These are phyloP conservation scores for Neofusicoccum cordaticola DNA, from an alignment of 2,329 filamentous ascomycete species.

Conservation along the genomic window DNA sequence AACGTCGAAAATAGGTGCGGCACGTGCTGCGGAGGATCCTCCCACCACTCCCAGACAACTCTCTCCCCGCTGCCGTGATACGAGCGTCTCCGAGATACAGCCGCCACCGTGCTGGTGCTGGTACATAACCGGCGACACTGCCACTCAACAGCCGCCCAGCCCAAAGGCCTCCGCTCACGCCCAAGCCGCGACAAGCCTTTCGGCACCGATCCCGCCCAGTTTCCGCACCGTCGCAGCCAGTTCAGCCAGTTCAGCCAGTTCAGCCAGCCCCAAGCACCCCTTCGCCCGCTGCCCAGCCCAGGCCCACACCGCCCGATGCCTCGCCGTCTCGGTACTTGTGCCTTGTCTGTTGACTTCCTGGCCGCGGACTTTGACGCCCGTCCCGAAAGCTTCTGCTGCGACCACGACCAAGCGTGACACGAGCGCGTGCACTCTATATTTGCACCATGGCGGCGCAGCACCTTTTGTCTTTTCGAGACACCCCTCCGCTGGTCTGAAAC, in stretches of 20 bases:
- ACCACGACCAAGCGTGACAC: not conserved
- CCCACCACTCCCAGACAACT: no score
- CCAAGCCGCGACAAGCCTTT: not conserved
- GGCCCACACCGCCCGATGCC: not conserved
- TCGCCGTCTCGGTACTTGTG: no score
- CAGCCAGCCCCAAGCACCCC: not conserved
- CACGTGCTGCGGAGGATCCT: not conserved
- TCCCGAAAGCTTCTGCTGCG: not conserved
- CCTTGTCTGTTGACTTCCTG: no score
- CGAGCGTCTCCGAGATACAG: not conserved
- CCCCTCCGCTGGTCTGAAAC: not conserved
- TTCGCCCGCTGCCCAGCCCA: not conserved
- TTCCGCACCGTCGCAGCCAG: not conserved
- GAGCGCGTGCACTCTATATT: not conserved
- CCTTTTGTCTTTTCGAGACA: no score
- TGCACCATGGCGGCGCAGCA: not conserved
- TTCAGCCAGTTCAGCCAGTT: no score
- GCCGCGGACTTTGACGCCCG: no score
- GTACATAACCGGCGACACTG: no score
- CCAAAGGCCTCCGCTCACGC: not conserved
- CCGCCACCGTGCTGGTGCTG: not conserved
- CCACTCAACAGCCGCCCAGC: no score
- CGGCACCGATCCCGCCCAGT: not conserved
- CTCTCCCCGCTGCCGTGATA: not conserved
- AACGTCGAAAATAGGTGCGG: not conserved